Percentiles rank a stretch among this genome's conserved stretches.
phyloP scores from a whole-genome alignment of 768 basidiomycete genomes.

The Neoboletus brunneissimus region DNA sequence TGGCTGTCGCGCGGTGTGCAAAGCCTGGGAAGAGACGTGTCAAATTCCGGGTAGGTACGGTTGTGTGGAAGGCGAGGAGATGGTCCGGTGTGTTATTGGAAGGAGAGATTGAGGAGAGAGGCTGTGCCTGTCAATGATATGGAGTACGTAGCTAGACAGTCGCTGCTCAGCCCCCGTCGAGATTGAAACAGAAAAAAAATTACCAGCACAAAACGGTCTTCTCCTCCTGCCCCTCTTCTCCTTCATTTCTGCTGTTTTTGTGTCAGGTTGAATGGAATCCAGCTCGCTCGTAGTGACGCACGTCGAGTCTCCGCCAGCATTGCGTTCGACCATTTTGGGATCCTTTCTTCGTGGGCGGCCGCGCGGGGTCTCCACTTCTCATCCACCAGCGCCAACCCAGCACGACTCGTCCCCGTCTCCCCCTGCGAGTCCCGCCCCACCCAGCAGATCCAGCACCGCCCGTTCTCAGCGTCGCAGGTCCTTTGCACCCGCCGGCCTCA shows the following conservation, averaged over 20 bases:
- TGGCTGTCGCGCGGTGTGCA: background rate
- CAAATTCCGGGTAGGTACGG: too few relatives aligned
- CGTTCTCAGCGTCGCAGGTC: slow-evolving; percentile 38
- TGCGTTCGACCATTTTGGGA: slow-evolving; percentile 63
- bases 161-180: slow-evolving; percentile 12
- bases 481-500: slow-evolving; percentile 37
- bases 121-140: slow-evolving; percentile 15
- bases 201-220: background rate
- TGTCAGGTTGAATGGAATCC: slow-evolving; percentile 7
- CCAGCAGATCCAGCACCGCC: slow-evolving; percentile 8
- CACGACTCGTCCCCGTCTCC: slow-evolving; percentile 43
- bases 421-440: slow-evolving; percentile 39
- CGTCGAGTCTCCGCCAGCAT: slow-evolving; percentile 32
- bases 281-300: slow-evolving; percentile 1
- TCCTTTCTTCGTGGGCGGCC: slow-evolving; percentile 70
- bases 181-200: slow-evolving; percentile 14
- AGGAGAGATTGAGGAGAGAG: background rate
- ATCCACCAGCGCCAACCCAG: slow-evolving; percentile 25
- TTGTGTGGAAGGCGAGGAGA: too few relatives aligned
- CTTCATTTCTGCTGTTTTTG: background rate
- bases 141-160: background rate
- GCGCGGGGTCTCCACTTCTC: slow-evolving; percentile 63
- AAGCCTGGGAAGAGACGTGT: too few relatives aligned
- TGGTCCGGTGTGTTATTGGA: background rate
- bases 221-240: background rate